Conservation (phyloP, 2,329 filamentous ascomycete species). For the Teratosphaeria viscida region DNA sequence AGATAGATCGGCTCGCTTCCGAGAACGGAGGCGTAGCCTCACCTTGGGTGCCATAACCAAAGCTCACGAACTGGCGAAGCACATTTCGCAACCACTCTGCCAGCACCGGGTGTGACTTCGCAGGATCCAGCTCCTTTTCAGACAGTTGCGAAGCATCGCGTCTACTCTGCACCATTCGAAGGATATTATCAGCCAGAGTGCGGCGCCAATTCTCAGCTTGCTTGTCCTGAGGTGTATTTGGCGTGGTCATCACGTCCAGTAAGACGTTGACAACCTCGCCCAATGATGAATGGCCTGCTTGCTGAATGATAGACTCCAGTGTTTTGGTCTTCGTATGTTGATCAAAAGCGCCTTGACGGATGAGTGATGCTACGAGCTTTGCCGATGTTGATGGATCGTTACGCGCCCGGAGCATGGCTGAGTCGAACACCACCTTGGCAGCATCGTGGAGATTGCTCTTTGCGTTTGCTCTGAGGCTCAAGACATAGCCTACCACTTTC, state of each 20-base stretch:
- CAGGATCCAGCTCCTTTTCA: background rate
- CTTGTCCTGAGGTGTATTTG: constrained; percentile 34
- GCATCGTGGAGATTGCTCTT: constrained; percentile 72
- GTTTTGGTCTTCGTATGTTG: constrained; percentile 78
- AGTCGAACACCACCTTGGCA: constrained; percentile 64
- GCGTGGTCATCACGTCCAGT: constrained; percentile 36
- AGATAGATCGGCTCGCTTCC: constrained; percentile 38
- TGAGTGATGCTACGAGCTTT: constrained; percentile 54
- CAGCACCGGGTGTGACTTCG: constrained; percentile 9
- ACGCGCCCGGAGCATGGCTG: constrained; percentile 55
- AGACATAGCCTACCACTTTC: constrained; percentile 70
- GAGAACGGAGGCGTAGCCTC: constrained; percentile 12
- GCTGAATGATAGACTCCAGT: constrained; percentile 60
- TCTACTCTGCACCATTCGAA: constrained; percentile 36
- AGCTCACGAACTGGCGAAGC: constrained; percentile 14
- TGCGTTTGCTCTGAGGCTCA: constrained; percentile 69
- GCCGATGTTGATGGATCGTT: constrained; percentile 49
- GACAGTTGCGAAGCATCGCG: constrained; percentile 21
- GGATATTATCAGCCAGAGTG: constrained; percentile 42
- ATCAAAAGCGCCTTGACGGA: constrained; percentile 69
- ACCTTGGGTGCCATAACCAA: constrained; percentile 25
- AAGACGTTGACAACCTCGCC: constrained; percentile 46
- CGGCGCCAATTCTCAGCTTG: constrained; percentile 41
- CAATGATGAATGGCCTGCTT: constrained; percentile 42
- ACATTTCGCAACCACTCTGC: constrained; percentile 16